Conservation (phyloP, 176 grass and related monocot genomes). For the Cenchrus americanus region DNA sequence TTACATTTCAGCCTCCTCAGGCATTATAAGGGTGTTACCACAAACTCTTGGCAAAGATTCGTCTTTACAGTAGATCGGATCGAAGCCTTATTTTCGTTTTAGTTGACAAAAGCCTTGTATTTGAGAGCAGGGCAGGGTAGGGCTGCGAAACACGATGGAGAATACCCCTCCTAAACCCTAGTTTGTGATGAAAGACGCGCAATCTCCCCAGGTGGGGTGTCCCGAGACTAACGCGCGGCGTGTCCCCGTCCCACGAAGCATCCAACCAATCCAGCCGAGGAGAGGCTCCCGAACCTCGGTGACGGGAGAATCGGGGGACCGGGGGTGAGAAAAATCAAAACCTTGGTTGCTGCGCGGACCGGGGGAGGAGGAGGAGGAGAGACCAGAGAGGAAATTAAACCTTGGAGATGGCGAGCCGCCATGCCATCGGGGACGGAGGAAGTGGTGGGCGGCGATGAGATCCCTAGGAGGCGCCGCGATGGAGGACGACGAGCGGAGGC, state of each 20-base stretch:
- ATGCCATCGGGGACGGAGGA: conserved; percentile 24
- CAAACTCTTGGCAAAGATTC: not conserved
- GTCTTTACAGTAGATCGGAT: not conserved
- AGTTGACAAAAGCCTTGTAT: not conserved
- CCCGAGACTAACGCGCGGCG: not conserved
- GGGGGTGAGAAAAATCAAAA: not conserved
- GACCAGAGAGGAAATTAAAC: not conserved
- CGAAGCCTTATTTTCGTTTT: not conserved
- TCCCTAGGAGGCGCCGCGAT: conserved; percentile 31
- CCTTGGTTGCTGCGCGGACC: not conserved
- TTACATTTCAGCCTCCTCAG: not conserved
- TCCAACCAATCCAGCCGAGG: not conserved
- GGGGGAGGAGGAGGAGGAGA: not conserved
- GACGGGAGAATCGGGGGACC: not conserved
- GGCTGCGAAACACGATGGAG: not conserved
- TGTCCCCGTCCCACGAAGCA: not conserved
- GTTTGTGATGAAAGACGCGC: not conserved
- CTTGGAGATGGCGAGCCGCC: conserved; percentile 49
- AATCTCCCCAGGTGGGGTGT: not conserved
- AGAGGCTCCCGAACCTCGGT: not conserved
- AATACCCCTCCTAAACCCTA: conserved; percentile 21
- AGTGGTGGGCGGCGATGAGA: not conserved
- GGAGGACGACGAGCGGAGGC: conserved; percentile 29
- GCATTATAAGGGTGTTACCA: not conserved
- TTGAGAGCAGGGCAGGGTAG: not conserved